Conservation (phyloP, 1,284 basidiomycete species). For the Cryptococcus neoformans region DNA sequence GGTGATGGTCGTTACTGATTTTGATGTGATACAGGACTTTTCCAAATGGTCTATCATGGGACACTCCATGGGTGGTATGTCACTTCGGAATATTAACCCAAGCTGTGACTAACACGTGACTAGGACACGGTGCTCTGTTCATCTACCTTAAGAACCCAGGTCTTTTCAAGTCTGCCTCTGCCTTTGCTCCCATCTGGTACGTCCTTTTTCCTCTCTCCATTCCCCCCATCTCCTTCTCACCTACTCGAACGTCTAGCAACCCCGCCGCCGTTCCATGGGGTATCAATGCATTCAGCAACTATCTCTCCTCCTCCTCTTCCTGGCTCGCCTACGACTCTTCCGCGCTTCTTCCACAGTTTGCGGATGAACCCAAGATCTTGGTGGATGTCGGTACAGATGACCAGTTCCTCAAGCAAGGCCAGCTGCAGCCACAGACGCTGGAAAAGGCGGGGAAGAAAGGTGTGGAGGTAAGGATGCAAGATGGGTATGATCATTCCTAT, state of each 20-base stretch:
- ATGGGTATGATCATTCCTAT: slow-evolving; percentile 88
- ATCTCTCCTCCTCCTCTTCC: slow-evolving; percentile 55
- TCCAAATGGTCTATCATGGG: slow-evolving; percentile 66
- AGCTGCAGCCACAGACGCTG: slow-evolving; percentile 88
- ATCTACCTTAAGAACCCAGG: slow-evolving; percentile 74
- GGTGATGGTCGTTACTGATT: background rate
- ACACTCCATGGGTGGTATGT: slow-evolving; percentile 77
- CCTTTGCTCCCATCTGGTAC: slow-evolving; percentile 79
- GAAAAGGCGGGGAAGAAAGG: slow-evolving; percentile 69
- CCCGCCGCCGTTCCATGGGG: slow-evolving; percentile 89
- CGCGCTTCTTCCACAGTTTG: slow-evolving; percentile 67
- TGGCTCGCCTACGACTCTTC: slow-evolving; percentile 72
- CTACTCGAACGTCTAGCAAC: slow-evolving; percentile 54
- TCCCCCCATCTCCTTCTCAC: background rate
- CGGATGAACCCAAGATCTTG: slow-evolving; percentile 68
- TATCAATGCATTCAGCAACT: slow-evolving; percentile 86
- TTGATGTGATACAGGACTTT: slow-evolving; percentile 28
- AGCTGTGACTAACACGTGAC: too few relatives aligned
- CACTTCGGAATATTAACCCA: too few relatives aligned
- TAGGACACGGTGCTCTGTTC: slow-evolving; percentile 84
- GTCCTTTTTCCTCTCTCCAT: slow-evolving; percentile 8
- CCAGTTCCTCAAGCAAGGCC: slow-evolving; percentile 78
- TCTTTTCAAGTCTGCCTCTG: slow-evolving; percentile 81
- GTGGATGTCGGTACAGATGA: slow-evolving; percentile 85
- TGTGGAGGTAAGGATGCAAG: slow-evolving; percentile 75